A percentile compares a stretch with the other conserved stretches of the same genome.
phyloP scores from a whole-genome alignment of 139 green algal species.

The Desmodesmus armatus region DNA sequence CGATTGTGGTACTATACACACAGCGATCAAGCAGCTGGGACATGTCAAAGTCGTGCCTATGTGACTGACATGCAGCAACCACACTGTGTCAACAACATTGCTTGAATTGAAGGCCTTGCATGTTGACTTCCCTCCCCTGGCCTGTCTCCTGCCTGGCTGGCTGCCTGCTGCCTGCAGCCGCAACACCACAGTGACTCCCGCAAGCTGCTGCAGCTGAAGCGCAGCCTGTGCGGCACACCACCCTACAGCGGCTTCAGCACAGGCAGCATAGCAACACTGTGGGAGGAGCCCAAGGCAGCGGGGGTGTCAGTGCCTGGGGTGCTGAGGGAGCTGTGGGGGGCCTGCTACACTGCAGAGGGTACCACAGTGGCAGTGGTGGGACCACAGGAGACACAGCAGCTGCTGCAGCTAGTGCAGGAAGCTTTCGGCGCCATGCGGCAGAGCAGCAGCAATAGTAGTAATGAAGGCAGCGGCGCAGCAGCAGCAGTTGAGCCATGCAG shows the following conservation, averaged over 20 bases:
- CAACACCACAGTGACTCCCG: slow-evolving; percentile 60
- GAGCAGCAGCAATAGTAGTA: neutral
- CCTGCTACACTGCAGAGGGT: slow-evolving; percentile 12
- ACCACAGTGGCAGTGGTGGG: slow-evolving; percentile 52
- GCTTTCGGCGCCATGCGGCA: slow-evolving; percentile 49
- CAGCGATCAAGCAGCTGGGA: too few relatives aligned
- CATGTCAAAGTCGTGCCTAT: too few relatives aligned
- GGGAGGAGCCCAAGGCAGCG: slow-evolving; percentile 40
- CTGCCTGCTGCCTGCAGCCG: too few relatives aligned
- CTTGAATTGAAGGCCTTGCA: too few relatives aligned
- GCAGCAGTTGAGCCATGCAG: neutral
- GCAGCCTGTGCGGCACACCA: slow-evolving; percentile 23
- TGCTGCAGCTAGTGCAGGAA: slow-evolving; percentile 42
- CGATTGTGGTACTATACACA: too few relatives aligned
- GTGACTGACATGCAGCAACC: too few relatives aligned
- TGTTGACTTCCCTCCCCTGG: too few relatives aligned
- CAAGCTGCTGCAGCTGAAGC: slow-evolving; percentile 64
- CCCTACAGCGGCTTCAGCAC: slow-evolving; percentile 56
- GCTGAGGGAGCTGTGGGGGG: slow-evolving; percentile 55
- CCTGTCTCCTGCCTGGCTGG: too few relatives aligned
- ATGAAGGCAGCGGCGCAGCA: neutral
- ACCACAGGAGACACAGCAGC: slow-evolving; percentile 48
- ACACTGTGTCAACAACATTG: too few relatives aligned
- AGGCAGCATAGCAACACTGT: slow-evolving; percentile 56
- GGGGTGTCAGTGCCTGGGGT: slow-evolving; percentile 41